Percentiles rank a stretch among this genome's conserved stretches.
Conservation (phyloP, 805 yeast species). For the Schwanniomyces polymorphus region DNA sequence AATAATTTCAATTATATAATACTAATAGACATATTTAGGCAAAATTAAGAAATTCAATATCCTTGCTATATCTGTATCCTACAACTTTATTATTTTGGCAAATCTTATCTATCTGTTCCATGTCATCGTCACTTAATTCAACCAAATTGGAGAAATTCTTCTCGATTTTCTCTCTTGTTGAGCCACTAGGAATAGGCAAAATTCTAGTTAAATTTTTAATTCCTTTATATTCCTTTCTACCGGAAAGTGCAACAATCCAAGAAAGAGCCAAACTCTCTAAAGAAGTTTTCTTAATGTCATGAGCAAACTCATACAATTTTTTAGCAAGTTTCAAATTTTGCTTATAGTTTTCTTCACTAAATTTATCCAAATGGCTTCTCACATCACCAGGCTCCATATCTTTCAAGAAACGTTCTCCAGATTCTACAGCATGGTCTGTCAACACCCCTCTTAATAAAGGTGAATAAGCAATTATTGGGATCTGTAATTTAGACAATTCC, state of each 20-base stretch:
- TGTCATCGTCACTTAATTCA: constrained; percentile 55
- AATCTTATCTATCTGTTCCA: constrained; percentile 50
- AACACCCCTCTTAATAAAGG: constrained; percentile 81
- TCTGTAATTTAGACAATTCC: constrained; percentile 52
- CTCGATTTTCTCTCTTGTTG: constrained; percentile 56
- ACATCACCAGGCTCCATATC: constrained; percentile 60
- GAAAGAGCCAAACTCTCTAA: constrained; percentile 54
- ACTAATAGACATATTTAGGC: constrained; percentile 1
- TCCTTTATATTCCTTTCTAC: constrained; percentile 52
- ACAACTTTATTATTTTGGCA: constrained; percentile 42
- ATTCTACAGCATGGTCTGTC: constrained; percentile 56
- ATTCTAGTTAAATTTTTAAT: constrained; percentile 48
- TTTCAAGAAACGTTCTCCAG: constrained; percentile 24
- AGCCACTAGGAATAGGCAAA: constrained; percentile 81
- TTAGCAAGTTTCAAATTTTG: constrained; percentile 53
- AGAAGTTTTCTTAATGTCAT: constrained; percentile 44
- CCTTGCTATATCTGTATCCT: constrained; percentile 58
- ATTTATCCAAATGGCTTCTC: constrained; percentile 53
- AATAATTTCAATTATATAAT: background rate
- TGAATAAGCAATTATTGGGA: constrained; percentile 78
- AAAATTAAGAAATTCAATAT: constrained; percentile 6
- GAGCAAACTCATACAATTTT: constrained; percentile 51
- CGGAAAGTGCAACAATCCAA: constrained; percentile 61
- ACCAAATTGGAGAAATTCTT: constrained; percentile 54
- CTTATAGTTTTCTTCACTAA: constrained; percentile 54